Percentiles rank a stretch among this genome's conserved stretches.
Conservation (phyloP, 768 basidiomycete genomes). For the Cystobasidium onofrii region DNA sequence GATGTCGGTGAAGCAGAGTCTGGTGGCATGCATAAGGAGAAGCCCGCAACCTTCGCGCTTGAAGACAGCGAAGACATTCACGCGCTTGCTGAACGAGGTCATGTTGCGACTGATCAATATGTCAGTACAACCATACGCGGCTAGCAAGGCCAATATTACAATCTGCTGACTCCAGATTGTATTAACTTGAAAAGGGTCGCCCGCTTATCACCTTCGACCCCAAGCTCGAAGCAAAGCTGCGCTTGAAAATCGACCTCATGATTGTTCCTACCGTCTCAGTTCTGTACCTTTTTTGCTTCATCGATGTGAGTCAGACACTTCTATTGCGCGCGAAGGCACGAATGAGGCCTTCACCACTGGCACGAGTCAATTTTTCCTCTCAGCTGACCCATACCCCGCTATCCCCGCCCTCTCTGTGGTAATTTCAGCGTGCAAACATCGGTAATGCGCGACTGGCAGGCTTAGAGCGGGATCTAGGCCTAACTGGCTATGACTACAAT, state of each 20-base stretch:
- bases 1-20: background rate
- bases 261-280: constrained; percentile 8
- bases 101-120: constrained; percentile 2
- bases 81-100: background rate
- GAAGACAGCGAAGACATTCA: constrained; percentile 5
- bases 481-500: constrained; percentile 23
- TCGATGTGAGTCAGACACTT: background rate
- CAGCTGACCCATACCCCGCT: background rate
- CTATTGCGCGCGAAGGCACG: too few relatives aligned
- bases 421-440: constrained; percentile 1
- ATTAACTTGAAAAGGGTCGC: background rate
- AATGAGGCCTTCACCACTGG: too few relatives aligned
- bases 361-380: background rate
- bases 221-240: constrained; percentile 7
- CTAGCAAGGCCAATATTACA: too few relatives aligned
- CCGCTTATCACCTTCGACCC: constrained; percentile 11
- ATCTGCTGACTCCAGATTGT: background rate
- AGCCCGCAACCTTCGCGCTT: background rate
- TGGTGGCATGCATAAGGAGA: background rate
- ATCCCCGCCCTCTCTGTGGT: background rate
- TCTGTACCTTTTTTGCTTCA: constrained; percentile 22
- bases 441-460: constrained; percentile 31
- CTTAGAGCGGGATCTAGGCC: constrained; percentile 23
- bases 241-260: constrained; percentile 12
- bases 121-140: background rate